phyloP scores from a whole-genome alignment of 345 rosid species.

The Melastoma malabathricum region DNA sequence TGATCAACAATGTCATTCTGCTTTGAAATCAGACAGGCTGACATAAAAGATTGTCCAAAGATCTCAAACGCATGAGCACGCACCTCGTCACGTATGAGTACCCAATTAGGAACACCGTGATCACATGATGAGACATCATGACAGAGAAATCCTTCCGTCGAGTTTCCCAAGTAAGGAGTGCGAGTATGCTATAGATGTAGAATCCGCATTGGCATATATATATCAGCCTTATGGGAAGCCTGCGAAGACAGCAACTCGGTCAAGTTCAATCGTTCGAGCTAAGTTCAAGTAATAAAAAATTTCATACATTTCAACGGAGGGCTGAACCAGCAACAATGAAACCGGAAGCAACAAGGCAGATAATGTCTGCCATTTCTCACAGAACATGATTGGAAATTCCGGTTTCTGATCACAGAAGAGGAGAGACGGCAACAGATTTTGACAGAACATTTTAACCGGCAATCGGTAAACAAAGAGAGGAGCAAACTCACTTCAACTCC shows the following conservation, averaged over 20 bases:
- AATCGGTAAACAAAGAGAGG: too few relatives aligned
- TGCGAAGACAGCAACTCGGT: conserved; percentile 19
- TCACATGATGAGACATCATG: conserved; percentile 98
- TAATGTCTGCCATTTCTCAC: too few relatives aligned
- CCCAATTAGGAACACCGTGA: conserved; percentile 63
- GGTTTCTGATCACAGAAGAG: too few relatives aligned
- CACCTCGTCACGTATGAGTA: conserved; percentile 79
- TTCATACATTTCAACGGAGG: not conserved
- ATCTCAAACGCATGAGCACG: not conserved
- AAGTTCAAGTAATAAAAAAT: too few relatives aligned
- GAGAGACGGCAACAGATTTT: too few relatives aligned
- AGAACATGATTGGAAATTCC: too few relatives aligned
- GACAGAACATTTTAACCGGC: too few relatives aligned
- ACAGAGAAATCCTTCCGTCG: conserved; percentile 92
- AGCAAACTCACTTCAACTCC: conserved; percentile 54
- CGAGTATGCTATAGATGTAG: conserved; percentile 73
- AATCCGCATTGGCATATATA: conserved; percentile 96
- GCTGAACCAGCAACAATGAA: too few relatives aligned
- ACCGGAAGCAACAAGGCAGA: too few relatives aligned
- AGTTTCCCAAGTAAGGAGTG: conserved; percentile 87
- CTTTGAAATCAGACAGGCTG: too few relatives aligned
- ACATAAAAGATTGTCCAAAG: too few relatives aligned
- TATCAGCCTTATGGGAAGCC: conserved; percentile 52
- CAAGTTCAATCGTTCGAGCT: not conserved
- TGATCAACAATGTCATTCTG: not conserved